Conservation (phyloP, 1,284 basidiomycete genomes). For the Athelia sp. region DNA sequence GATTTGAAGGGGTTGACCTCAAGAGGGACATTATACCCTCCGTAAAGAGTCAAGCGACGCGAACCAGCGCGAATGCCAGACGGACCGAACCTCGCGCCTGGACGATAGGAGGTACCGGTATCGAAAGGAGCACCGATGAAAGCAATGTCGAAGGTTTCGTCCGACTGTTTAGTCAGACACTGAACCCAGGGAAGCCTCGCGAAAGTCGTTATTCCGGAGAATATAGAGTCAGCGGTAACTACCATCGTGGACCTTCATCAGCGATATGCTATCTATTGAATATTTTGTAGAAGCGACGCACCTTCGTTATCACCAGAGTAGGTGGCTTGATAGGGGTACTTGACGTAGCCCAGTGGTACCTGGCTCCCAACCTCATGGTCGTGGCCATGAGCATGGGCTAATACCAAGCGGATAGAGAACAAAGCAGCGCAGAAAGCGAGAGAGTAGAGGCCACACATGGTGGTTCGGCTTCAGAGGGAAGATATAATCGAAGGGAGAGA, state of each 20-base stretch:
- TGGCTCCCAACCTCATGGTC: constrained; percentile 42
- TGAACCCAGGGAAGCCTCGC: constrained; percentile 72
- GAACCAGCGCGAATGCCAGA: constrained; percentile 73
- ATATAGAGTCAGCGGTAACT: constrained; percentile 69
- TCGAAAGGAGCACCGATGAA: constrained; percentile 80
- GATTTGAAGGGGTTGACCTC: constrained; percentile 61
- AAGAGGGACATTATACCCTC: constrained; percentile 72
- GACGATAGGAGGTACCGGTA: constrained; percentile 70
- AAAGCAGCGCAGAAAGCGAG: not conserved
- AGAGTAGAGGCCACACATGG: too few species aligned
- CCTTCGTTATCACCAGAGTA: constrained; percentile 55
- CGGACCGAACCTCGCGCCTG: constrained; percentile 77
- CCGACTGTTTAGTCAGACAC: constrained; percentile 56
- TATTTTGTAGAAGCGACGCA: constrained; percentile 13
- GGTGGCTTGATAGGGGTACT: constrained; percentile 52
- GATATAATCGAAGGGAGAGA: too few species aligned
- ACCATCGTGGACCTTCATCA: not conserved
- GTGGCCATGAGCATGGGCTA: constrained; percentile 28
- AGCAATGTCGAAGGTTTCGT: constrained; percentile 64
- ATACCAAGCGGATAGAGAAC: constrained; percentile 3
- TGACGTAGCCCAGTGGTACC: constrained; percentile 59
- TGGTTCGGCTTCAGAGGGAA: too few species aligned
- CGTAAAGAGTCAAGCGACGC: constrained; percentile 66
- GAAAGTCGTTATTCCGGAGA: constrained; percentile 73
- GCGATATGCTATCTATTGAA: too few species aligned